Evolutionary conservation across 495 filamentous ascomycete genomes (phyloP).

Genomic region (Aspergillus haitiensis): DNA sequence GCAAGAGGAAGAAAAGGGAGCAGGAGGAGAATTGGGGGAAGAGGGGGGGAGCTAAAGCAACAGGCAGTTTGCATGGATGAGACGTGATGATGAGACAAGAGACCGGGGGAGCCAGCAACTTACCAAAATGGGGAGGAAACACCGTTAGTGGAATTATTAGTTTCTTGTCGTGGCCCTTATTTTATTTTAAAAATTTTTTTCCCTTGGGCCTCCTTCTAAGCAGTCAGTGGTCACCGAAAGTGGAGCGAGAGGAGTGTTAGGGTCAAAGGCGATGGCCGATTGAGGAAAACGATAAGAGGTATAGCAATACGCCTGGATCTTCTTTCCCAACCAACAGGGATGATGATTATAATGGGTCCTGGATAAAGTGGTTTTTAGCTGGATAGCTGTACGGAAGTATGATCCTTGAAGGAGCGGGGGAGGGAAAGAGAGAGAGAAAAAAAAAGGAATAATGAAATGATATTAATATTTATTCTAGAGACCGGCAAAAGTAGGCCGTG

Average conservation of each 20-base stretch:
- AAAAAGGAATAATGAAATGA: constrained; percentile 1
- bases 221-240: constrained; percentile 15
- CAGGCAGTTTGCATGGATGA: constrained; percentile 12
- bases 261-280: constrained; percentile 2
- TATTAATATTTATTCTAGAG: not conserved
- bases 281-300: not conserved
- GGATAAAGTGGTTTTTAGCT: too few species aligned
- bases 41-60: constrained; percentile 11
- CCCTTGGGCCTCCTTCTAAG: constrained; percentile 7
- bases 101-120: constrained; percentile 24
- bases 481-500: not conserved
- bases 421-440: not conserved
- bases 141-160: constrained; percentile 25
- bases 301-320: not conserved
- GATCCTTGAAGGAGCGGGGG: not conserved
- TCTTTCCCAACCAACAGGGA: too few species aligned
- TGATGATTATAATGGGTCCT: too few species aligned
- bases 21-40: constrained; percentile 7
- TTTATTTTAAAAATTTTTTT: constrained; percentile 17
- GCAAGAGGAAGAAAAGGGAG: constrained; percentile 25
- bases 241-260: constrained; percentile 18
- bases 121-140: constrained; percentile 26
- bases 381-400: not conserved
- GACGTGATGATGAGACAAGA: constrained; percentile 22
- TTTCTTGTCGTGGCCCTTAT: constrained; percentile 13